These are phyloP conservation scores for Fusarium torreyae DNA, from an alignment of 2,329 filamentous ascomycete species.

Conservation along the genomic window DNA sequence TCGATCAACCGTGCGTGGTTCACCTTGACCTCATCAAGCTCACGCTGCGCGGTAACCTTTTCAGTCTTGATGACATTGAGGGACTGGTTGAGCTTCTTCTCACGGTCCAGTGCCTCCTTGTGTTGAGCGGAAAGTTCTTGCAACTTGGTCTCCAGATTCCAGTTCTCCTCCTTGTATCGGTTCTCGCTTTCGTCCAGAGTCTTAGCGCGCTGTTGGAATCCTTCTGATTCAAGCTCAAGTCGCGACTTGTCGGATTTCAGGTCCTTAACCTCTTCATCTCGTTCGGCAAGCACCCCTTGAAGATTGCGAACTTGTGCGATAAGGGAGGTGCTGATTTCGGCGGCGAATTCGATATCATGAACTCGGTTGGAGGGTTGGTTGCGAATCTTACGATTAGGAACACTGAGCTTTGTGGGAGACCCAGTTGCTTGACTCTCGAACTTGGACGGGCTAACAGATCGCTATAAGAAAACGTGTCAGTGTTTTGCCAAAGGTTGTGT, in stretches of 20 bases:
- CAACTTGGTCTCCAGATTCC: slow-evolving; percentile 93
- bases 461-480: slow-evolving; percentile 60
- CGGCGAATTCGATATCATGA: slow-evolving; percentile 98
- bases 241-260: slow-evolving; percentile 81
- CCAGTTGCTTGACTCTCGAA: slow-evolving; percentile 88
- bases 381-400: slow-evolving; percentile 88
- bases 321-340: slow-evolving; percentile 95
- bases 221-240: slow-evolving; percentile 86
- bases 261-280: slow-evolving; percentile 87
- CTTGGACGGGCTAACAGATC: slow-evolving; percentile 79
- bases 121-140: slow-evolving; percentile 84
- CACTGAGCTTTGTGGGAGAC: slow-evolving; percentile 90
- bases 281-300: slow-evolving; percentile 86
- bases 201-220: slow-evolving; percentile 83
- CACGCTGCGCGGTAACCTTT: slow-evolving; percentile 83
- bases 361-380: slow-evolving; percentile 91
- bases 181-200: slow-evolving; percentile 93
- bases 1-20: slow-evolving; percentile 84
- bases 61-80: slow-evolving; percentile 80
- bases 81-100: slow-evolving; percentile 83
- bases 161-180: slow-evolving; percentile 98
- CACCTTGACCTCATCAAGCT: slow-evolving; percentile 91
- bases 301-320: slow-evolving; percentile 94
- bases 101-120: slow-evolving; percentile 84
- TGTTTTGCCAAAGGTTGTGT: not conserved